Evolutionary conservation across 352 stramenopile species (phyloP), one percentile per base, ranked within the genome.

Genomic region (Phytophthora tentaculata): DNA sequence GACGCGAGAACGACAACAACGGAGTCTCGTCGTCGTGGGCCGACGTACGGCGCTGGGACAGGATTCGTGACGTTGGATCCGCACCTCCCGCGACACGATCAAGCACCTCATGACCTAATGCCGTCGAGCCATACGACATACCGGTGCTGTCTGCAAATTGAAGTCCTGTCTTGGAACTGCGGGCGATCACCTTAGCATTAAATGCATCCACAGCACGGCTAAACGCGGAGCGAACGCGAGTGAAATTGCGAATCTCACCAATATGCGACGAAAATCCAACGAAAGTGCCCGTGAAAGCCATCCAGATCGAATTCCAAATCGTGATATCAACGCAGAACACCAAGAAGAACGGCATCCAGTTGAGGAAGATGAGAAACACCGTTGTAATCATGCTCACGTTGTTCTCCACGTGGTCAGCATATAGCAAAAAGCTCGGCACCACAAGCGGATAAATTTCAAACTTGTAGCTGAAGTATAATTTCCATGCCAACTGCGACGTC

Each of bases 251-350:
- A 62, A 99, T 97, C 67, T 99, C 96, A 56, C 97, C 97, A 26
- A 99, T 97, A 35, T 96, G 90, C 28, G 98, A 96, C 12, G 92
- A 97, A 59, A 99, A 99, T n/a, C 96, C 96, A 22, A 99, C 91
- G 67, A 98, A 97, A 0, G 94, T 99, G 52, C 97, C 97, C 41
- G 95, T 98, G 77, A 98, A 98, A 0, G 97, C 95, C 70, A 98
- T 88, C 97, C 97, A 99, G 41, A 98, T 96, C 26, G 97, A 88
- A 67, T 98, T 99, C 97, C 97, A 99, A 67, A 99, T 99, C 43
- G 92, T 98, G 71, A 98, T 98, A 62, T 99, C 97, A 56, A 99
- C 98, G 39, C 98, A 94, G 72, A 98, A 99, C 0, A 99, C 97
- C 67, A 99, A 91, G 73, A 99, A 98, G 67, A 98, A 98, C 9